Base-by-base conservation (phyloP, 2,329 filamentous ascomycete genomes). In the Scorias spongiosa region DNA sequence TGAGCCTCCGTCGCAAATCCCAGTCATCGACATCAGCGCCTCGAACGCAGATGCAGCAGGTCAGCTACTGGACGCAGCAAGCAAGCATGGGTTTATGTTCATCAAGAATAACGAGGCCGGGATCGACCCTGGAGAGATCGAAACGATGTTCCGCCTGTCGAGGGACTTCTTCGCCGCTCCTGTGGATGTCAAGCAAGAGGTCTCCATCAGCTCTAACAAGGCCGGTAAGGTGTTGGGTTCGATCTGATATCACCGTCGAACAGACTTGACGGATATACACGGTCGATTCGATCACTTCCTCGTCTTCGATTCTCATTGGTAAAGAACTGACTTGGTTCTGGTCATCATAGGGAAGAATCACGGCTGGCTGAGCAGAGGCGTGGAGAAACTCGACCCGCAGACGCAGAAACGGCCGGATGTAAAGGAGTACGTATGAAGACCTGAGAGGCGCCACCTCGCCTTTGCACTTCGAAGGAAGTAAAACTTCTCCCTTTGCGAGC, bases 311-410 rank as follows among this genome's bases (percentile, higher is more conserved):
- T 26, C 20, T 3, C 20, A 4, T 26, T 26, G 7, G 7, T 26
- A 26, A 4, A 26, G 4, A 26, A 4, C 20, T 26, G 20, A 26
- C 20, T 7, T 26, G 20, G 20, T 26, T 26, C 20, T 26, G 20
- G 7, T 26, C 20, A 36, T 5, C 15, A 36, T 15, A 36, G 32
- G 62, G 30, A 65, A 91, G 67, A 96, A 96, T 58, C 76, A 79
- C 37, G 91, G 89, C 46, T 98, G 88, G 87, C 76, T 83, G 1
- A 78, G 78, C 12, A 88, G 93, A 82, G 82, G 89, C 56, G 77
- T 78, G 10, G 89, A 98, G 65, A 89, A 81, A 0, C 67, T 96
- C 10, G 89, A 96, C 59, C 86, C 88, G 2, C 77, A 79, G 52
- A 78, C 79, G 44, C 87, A 95, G 62, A 77, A 79, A 62, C 69